Evolutionary conservation across 306 rosid genomes (phyloP), one percentile per base, ranked within the genome.

Genomic region (Purshia tridentata): DNA sequence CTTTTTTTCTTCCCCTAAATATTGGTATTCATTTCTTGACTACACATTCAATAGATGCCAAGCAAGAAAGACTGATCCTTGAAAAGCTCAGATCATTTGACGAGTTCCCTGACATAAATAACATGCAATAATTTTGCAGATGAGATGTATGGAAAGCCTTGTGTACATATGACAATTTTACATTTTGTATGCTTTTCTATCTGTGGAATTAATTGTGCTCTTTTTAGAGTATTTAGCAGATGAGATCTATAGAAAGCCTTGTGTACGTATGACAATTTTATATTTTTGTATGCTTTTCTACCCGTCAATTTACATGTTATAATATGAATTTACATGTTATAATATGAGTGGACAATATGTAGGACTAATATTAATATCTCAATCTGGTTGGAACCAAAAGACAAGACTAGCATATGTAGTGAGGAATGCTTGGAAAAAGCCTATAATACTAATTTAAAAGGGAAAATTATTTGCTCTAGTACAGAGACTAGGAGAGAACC

Each of bases 11-110:
- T 11, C 29, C 12, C 41, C 42, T n/a, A 29, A 29, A 23, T 4
- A 58, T 13, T 23, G n/a, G 6, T 29, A 45, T 67, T 70, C 44
- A 61, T 37, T 40, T 76, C 91, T 79, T 86, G 78, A 89, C 87
- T 66, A 58, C 65, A 37, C 22, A 40, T 62, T 47, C 41, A 76
- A 70, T 79, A 93, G 98, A 89, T 80, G 80, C 85, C 66, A 84
- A 81, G 78, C 98, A 91, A 78, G 97, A 93, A 83, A 79, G 16
- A 52, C 58, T 85, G 83, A 89, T 93, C 83, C 86, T 88, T 35
- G 79, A 84, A 69, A 93, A 86, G 85, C 81, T 93, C 77, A 81
- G 77, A 72, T 87, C 89, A 59, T 78, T 80, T 22, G 87, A 87
- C 66, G 85, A 81, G 51, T 76, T 85, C 55, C 66, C 87, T 67